These are phyloP conservation scores for Lachnellula suecica DNA, from an alignment of 2,329 filamentous ascomycete genomes.

Conservation along the genomic window DNA sequence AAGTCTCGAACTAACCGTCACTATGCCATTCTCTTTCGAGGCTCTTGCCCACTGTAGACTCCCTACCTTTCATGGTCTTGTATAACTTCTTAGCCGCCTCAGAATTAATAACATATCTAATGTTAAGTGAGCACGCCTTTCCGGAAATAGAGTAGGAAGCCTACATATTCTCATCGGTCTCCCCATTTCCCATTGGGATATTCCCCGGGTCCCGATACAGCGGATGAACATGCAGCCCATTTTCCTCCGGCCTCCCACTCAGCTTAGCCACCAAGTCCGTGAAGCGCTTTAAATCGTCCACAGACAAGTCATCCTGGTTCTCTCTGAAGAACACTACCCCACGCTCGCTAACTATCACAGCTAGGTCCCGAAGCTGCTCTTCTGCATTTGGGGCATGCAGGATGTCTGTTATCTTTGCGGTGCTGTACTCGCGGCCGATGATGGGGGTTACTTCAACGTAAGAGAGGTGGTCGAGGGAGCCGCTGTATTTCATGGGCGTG, in stretches of 20 bases:
- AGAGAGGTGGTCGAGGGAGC: constrained; percentile 38
- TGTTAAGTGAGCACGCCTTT: too few species aligned
- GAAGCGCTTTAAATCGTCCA: constrained; percentile 43
- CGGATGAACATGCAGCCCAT: constrained; percentile 55
- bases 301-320: constrained; percentile 44
- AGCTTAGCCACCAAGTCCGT: constrained; percentile 56
- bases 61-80: constrained; percentile 37
- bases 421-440: constrained; percentile 60
- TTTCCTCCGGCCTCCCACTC: constrained; percentile 51
- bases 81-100: constrained; percentile 50
- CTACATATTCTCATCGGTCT: constrained; percentile 37
- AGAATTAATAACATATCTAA: constrained; percentile 52
- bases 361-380: constrained; percentile 61
- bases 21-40: constrained; percentile 36
- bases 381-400: constrained; percentile 61
- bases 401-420: constrained; percentile 61
- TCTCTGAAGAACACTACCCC: constrained; percentile 53
- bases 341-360: constrained; percentile 52
- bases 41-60: constrained; percentile 31
- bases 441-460: constrained; percentile 59
- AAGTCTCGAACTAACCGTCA: constrained; percentile 27
- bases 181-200: constrained; percentile 37
- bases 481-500: constrained; percentile 22
- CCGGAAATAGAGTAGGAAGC: constrained; percentile 12
- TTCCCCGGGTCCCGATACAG: constrained; percentile 42